These are phyloP conservation scores for Fusarium sp. DNA, from an alignment of 2,329 filamentous ascomycete species.

Conservation along the genomic window DNA sequence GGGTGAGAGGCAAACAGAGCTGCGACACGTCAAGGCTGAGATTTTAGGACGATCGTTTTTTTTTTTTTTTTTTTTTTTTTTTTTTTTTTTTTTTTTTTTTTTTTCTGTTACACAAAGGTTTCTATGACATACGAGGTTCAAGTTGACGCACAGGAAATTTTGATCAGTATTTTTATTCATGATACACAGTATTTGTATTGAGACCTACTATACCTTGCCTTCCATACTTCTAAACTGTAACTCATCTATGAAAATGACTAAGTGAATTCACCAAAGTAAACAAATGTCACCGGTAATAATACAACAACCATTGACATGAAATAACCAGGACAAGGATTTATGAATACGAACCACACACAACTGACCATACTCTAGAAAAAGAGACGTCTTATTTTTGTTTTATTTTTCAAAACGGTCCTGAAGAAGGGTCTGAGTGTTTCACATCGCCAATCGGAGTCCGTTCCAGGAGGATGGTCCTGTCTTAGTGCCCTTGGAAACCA, in stretches of 20 bases:
- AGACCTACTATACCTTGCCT: background rate
- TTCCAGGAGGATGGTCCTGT: slow-evolving; percentile 46
- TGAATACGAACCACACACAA: slow-evolving; percentile 29
- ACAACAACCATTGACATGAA: background rate
- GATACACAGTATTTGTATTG: background rate
- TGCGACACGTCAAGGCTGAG: slow-evolving; percentile 31
- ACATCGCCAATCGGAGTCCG: slow-evolving; percentile 43
- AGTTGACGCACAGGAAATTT: slow-evolving; percentile 5
- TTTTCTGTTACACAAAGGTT: background rate
- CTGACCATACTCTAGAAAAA: background rate
- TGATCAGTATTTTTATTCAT: slow-evolving; percentile 10
- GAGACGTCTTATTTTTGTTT: slow-evolving; percentile 7
- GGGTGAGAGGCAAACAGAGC: slow-evolving; percentile 21
- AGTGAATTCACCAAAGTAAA: background rate
- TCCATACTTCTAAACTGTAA: background rate
- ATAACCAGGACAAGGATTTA: slow-evolving; percentile 29
- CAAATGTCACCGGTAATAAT: slow-evolving; percentile 10
- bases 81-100: background rate
- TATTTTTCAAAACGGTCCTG: slow-evolving; percentile 19
- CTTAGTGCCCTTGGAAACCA: slow-evolving; percentile 33
- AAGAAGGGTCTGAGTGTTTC: slow-evolving; percentile 36
- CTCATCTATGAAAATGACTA: background rate
- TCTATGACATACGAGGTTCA: slow-evolving; percentile 18
- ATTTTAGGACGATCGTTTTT: slow-evolving; percentile 15
- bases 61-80: background rate